Conservation (phyloP, 805 yeast genomes). For the Myxozyma neglecta region DNA sequence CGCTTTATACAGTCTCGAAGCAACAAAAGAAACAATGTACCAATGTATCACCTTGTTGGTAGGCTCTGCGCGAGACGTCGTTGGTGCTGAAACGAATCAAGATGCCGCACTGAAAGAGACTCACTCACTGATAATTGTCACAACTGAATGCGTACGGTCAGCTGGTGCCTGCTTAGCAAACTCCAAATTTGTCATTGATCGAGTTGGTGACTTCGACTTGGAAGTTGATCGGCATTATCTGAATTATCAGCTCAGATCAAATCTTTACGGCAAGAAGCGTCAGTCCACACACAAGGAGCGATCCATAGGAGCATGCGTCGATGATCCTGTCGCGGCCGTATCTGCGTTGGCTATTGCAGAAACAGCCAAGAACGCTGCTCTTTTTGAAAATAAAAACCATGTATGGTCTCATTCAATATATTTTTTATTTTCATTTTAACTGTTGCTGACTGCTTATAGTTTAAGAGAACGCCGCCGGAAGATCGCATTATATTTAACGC, state of each 20-base stretch:
- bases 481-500: slow-evolving; percentile 51
- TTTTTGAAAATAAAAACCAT: not conserved
- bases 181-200: slow-evolving; percentile 34
- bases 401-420: not conserved
- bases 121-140: slow-evolving; percentile 28
- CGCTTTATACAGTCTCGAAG: slow-evolving; percentile 37
- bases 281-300: slow-evolving; percentile 2
- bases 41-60: slow-evolving; percentile 41
- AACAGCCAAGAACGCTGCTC: not conserved
- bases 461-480: slow-evolving; percentile 11
- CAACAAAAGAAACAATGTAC: slow-evolving; percentile 40
- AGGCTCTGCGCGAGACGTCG: slow-evolving; percentile 42
- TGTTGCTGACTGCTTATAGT: not conserved
- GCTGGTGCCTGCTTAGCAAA: slow-evolving; percentile 41
- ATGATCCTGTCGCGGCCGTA: not conserved
- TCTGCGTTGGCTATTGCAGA: not conserved
- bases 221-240: slow-evolving; percentile 19
- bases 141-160: slow-evolving; percentile 40
- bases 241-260: slow-evolving; percentile 7
- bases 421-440: not conserved
- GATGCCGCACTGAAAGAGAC: slow-evolving; percentile 3
- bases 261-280: not conserved
- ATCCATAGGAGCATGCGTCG: not conserved
- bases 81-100: slow-evolving; percentile 27
- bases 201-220: slow-evolving; percentile 38